Base-by-base conservation (phyloP, 2,329 filamentous ascomycete genomes). In the Thermoascus crustaceus region DNA sequence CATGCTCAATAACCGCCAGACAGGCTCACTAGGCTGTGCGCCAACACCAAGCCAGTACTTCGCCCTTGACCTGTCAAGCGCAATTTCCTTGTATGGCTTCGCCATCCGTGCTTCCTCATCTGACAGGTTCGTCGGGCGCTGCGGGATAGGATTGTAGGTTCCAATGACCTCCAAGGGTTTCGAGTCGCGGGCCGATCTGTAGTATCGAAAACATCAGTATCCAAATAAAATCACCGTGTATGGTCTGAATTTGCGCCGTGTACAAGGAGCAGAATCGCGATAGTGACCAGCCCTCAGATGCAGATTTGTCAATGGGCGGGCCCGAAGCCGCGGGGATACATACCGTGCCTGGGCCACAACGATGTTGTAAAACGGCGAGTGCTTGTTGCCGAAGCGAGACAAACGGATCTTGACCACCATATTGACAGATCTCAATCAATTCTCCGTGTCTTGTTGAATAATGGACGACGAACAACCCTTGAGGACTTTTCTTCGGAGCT, bases 41-140 rank as follows among this genome's bases (percentile, higher is more conserved):
- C 91, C 91, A 3, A 96, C 89, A 58, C 91, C 91, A 22, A 98
- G 73, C 91, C 91, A 98, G 68, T 98, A 98, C 61, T 82, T 81
- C 38, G 89, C 84, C 41, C 91, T 73, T 46, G 76, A 69, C 5
- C 75, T 68, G 61, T 98, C 91, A 9, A 98, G 73, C 53, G 85
- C 80, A 57, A 98, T 84, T 48, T 96, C 88, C 65, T 98, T 98
- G 69, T 83, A 85, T 37, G 84, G 74, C 39, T 78, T 76, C 11
- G 78, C 76, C n/a, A 73, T 50, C 35, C 56, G 54, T 19, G 61
- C 54, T 44, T 61, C 58, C 44, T 68, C 68, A 26, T 71, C 62
- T 9, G 69, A 68, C 19, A 63, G 44, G 48, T 64, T 64, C 37
- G 63, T 66, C 10, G 72, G 68, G 2, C 63, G 56, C 49, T 75